phyloP scores from a whole-genome alignment of 495 filamentous ascomycete species.

The Xylaria venustula region DNA sequence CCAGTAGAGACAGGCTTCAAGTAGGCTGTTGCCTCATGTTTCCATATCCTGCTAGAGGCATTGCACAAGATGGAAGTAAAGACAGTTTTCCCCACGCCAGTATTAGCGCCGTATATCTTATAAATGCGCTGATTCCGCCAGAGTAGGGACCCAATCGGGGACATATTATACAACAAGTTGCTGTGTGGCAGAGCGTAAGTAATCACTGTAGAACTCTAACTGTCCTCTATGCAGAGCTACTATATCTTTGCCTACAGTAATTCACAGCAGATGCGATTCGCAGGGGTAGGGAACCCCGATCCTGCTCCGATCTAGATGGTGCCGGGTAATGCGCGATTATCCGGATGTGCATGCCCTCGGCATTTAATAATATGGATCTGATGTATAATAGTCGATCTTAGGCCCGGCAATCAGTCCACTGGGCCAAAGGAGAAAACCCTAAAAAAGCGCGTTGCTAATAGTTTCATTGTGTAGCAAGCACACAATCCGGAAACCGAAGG shows the following conservation, averaged over 20 bases:
- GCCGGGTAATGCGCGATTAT: slow-evolving; percentile 9
- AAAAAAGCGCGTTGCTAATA: too few relatives aligned
- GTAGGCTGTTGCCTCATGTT: slow-evolving; percentile 55
- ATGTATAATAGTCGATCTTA: slow-evolving; percentile 16
- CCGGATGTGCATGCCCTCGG: not conserved
- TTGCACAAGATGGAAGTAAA: slow-evolving; percentile 68
- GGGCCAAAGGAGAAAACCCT: not conserved
- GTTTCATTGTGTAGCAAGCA: too few relatives aligned
- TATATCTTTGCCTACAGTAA: not conserved
- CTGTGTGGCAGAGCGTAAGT: not conserved
- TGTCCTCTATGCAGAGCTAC: not conserved
- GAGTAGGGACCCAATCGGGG: slow-evolving; percentile 36
- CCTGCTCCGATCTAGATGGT: too few relatives aligned
- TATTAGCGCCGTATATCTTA: slow-evolving; percentile 78
- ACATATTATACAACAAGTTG: not conserved
- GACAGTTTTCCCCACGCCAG: slow-evolving; percentile 77
- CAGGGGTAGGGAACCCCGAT: too few relatives aligned
- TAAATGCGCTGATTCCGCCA: slow-evolving; percentile 63
- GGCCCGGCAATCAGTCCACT: not conserved
- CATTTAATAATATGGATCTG: slow-evolving; percentile 15
- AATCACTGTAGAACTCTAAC: not conserved
- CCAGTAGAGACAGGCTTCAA: slow-evolving; percentile 79
- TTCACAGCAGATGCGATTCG: too few relatives aligned
- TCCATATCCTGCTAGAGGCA: slow-evolving; percentile 43
- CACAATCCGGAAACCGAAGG: too few relatives aligned